phyloP scores from a whole-genome alignment of 371 early-diverging fungal species.

The Apophysomyces variabilis region DNA sequence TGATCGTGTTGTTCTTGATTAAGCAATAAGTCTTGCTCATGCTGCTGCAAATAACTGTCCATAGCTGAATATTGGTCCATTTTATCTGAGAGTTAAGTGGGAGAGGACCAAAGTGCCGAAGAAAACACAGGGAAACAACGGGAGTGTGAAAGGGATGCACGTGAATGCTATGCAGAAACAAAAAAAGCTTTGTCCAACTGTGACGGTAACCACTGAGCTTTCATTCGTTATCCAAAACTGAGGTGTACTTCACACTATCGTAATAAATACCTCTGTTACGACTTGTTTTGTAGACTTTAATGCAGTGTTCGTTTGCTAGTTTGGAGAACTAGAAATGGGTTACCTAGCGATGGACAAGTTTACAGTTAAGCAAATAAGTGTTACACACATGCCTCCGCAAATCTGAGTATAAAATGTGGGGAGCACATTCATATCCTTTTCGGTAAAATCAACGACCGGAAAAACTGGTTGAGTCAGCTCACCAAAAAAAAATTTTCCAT shows the following conservation, averaged over 20 bases:
- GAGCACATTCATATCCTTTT: background rate
- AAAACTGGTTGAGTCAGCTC: too few species aligned
- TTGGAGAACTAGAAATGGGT: too few species aligned
- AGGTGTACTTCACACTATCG: too few species aligned
- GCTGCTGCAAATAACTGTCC: constrained; percentile 7
- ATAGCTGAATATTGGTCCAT: background rate
- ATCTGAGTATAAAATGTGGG: background rate
- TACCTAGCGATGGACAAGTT: too few species aligned
- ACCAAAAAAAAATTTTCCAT: too few species aligned
- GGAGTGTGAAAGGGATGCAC: constrained; percentile 17
- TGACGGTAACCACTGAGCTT: background rate
- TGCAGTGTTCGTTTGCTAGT: too few species aligned
- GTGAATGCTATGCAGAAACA: constrained; percentile 15
- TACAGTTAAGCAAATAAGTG: background rate
- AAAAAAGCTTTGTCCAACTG: background rate
- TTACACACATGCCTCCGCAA: constrained; percentile 8
- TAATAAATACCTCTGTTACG: too few species aligned
- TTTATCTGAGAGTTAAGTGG: background rate
- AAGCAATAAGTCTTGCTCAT: background rate
- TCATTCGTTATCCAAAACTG: too few species aligned
- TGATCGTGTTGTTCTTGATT: background rate
- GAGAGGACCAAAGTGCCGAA: constrained; percentile 7
- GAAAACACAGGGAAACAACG: constrained; percentile 15
- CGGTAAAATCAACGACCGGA: background rate
- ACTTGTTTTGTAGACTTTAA: too few species aligned